These are phyloP conservation scores for Exophiala phaeomuriformis DNA, from an alignment of 2,329 filamentous ascomycete genomes.

Conservation along the genomic window DNA sequence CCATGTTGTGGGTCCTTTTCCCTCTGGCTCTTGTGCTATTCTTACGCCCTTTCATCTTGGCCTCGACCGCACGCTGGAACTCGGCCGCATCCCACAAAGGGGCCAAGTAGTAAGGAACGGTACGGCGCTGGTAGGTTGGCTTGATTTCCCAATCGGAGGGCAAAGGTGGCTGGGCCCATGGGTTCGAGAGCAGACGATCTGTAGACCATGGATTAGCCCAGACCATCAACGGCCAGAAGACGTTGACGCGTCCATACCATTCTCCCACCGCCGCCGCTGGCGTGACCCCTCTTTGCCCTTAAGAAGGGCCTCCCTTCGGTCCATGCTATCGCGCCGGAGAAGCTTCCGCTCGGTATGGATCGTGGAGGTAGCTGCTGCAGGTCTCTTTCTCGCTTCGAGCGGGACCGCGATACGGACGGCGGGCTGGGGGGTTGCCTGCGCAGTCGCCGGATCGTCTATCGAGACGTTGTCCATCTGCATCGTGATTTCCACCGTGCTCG, in stretches of 20 bases:
- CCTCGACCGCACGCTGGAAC: slow-evolving; percentile 40
- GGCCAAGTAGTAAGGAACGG: slow-evolving; percentile 83
- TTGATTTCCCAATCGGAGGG: slow-evolving; percentile 75
- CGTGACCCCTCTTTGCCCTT: slow-evolving; percentile 89
- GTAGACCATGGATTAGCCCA: slow-evolving; percentile 15
- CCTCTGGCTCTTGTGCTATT: slow-evolving; percentile 36
- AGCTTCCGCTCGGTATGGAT: slow-evolving; percentile 46
- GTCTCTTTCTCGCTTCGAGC: slow-evolving; percentile 50
- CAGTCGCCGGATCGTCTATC: slow-evolving; percentile 3
- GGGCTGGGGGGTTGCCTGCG: slow-evolving; percentile 35
- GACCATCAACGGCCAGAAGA: background rate
- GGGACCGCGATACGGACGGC: slow-evolving; percentile 65
- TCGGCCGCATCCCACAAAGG: slow-evolving; percentile 65
- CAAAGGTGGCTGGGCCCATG: slow-evolving; percentile 73
- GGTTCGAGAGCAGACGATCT: slow-evolving; percentile 83
- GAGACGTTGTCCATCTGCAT: slow-evolving; percentile 12
- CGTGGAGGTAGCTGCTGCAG: slow-evolving; percentile 26
- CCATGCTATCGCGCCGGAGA: slow-evolving; percentile 54
- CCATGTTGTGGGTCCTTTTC: slow-evolving; percentile 29
- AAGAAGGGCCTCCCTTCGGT: slow-evolving; percentile 64
- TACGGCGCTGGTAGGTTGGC: slow-evolving; percentile 66
- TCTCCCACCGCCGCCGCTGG: slow-evolving; percentile 86
- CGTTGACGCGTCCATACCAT: slow-evolving; percentile 52
- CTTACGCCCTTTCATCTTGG: slow-evolving; percentile 30
- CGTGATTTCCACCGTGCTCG: slow-evolving; percentile 8